These are phyloP conservation scores for Scutellaria barbata DNA, from an alignment of 257 asterid genomes.

Conservation along the genomic window DNA sequence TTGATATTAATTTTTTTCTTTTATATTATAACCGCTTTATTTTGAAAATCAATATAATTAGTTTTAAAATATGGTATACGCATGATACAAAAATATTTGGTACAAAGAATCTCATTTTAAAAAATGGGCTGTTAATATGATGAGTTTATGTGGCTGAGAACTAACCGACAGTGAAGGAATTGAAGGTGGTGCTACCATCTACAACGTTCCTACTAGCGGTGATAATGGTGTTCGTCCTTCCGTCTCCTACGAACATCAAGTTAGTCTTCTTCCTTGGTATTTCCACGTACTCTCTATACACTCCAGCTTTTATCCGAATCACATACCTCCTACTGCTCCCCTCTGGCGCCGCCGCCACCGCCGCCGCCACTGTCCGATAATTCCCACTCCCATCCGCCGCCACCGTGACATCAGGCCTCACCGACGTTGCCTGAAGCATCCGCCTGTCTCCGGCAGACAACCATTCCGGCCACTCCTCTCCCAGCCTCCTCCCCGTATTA, in stretches of 20 bases:
- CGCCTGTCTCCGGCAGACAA: constrained; percentile 58
- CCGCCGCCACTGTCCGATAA: constrained; percentile 46
- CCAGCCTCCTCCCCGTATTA: constrained; percentile 39
- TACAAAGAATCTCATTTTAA: too few relatives aligned
- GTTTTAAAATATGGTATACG: too few relatives aligned
- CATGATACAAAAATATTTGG: too few relatives aligned
- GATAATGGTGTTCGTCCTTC: constrained; percentile 53
- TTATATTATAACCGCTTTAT: too few relatives aligned
- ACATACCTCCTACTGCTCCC: constrained; percentile 55
- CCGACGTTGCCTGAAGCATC: constrained; percentile 58
- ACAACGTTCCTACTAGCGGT: constrained; percentile 55
- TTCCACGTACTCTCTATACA: constrained; percentile 59
- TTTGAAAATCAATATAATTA: too few relatives aligned
- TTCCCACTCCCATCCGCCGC: constrained; percentile 74
- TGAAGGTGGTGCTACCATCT: constrained; percentile 70
- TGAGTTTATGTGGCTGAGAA: background rate
- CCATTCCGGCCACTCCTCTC: constrained; percentile 66
- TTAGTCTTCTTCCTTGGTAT: constrained; percentile 52
- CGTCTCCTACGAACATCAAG: constrained; percentile 68
- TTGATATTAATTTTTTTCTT: too few relatives aligned
- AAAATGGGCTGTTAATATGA: too few relatives aligned
- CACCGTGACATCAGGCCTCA: constrained; percentile 58
- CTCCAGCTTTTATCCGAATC: constrained; percentile 60
- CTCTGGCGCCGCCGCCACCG: constrained; percentile 62
- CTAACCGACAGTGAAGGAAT: constrained; percentile 69